Conservation (phyloP, 148 eudicot species). For the Rhododendron mucronatum region DNA sequence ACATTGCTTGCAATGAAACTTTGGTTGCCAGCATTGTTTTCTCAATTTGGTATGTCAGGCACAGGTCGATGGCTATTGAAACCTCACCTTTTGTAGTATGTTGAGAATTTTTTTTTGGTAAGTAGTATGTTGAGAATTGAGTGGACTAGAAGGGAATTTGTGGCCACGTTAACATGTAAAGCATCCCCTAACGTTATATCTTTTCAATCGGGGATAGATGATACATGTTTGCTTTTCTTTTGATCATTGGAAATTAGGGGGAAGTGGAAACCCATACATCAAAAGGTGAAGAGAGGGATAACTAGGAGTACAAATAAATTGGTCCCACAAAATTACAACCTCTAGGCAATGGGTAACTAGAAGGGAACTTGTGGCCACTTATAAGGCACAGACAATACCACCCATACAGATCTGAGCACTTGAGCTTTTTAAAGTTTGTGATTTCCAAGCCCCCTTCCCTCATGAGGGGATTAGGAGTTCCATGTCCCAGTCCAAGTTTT, state of each 20-base stretch:
- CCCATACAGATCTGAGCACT: not conserved
- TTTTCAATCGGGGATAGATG: not conserved
- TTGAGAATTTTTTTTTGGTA: not conserved
- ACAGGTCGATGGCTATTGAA: not conserved
- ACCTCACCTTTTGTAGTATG: not conserved
- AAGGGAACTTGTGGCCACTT: not conserved
- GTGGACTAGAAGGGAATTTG: not conserved
- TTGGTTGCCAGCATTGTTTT: not conserved
- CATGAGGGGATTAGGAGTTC: not conserved
- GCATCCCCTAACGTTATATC: not conserved
- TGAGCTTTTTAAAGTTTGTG: not conserved
- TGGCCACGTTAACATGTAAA: not conserved
- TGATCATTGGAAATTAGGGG: not conserved
- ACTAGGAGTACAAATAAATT: not conserved
- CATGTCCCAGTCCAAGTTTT: not conserved
- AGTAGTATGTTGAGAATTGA: not conserved
- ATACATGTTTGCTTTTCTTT: not conserved
- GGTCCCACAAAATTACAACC: not conserved
- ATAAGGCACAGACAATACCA: too few relatives aligned
- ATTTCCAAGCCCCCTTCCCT: not conserved
- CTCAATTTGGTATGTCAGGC: not conserved
- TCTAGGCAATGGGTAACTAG: not conserved
- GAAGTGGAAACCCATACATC: not conserved
- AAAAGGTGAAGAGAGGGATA: not conserved
- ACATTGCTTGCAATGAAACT: not conserved